These are phyloP conservation scores for Panicum miliaceum DNA, from an alignment of 176 grass and related monocot species.

Conservation along the genomic window DNA sequence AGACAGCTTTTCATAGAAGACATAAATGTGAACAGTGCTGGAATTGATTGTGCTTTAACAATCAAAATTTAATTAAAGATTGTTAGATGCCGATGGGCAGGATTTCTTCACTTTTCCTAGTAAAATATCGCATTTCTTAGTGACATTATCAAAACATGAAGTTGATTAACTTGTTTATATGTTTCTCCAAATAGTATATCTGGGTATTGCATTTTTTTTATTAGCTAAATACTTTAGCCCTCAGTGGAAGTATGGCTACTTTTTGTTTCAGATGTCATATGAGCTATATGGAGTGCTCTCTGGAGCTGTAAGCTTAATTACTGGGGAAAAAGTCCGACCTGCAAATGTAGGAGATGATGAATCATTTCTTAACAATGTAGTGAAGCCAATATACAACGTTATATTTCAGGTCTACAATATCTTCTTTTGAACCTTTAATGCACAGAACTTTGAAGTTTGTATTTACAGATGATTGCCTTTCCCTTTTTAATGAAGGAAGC, in stretches of 20 bases:
- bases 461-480: constrained; percentile 32
- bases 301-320: constrained; percentile 90
- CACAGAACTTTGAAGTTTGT: constrained; percentile 36
- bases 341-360: constrained; percentile 79
- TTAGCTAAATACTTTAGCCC: not conserved
- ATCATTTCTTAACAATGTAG: constrained; percentile 84
- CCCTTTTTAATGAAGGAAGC: constrained; percentile 77
- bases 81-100: not conserved
- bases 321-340: constrained; percentile 79
- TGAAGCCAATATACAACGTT: constrained; percentile 79
- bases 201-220: not conserved
- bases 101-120: not conserved
- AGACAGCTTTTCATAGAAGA: not conserved
- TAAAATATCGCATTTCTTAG: not conserved
- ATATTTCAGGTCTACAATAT: constrained; percentile 63
- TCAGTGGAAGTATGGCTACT: constrained; percentile 9
- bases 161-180: constrained; percentile 33
- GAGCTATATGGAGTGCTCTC: constrained; percentile 94
- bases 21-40: not conserved
- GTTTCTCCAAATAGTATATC: constrained; percentile 17
- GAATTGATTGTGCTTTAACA: not conserved
- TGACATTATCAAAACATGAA: not conserved
- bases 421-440: constrained; percentile 37
- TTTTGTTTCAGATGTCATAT: constrained; percentile 94
- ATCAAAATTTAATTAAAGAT: not conserved